Evolutionary conservation across 495 filamentous ascomycete genomes (phyloP).

Genomic region (Chlorociboria aeruginascens): DNA sequence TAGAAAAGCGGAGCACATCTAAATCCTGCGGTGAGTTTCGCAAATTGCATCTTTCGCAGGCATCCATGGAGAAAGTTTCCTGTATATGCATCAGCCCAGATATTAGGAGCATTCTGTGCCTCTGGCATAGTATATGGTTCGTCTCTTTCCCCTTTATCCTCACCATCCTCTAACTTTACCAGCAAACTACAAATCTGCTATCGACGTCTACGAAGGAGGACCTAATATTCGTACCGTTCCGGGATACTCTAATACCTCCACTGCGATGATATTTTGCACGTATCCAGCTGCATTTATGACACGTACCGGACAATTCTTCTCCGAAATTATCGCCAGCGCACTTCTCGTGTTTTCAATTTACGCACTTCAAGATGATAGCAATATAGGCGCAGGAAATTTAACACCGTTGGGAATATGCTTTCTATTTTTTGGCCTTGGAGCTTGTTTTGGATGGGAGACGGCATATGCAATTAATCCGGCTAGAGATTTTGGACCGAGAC

Average conservation of each 20-base stretch:
- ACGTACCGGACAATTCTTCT: conserved; percentile 48
- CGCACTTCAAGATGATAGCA: conserved; percentile 47
- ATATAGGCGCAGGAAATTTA: conserved; percentile 32
- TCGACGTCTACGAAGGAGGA: conserved; percentile 42
- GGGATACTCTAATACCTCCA: conserved; percentile 32
- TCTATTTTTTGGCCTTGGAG: conserved; percentile 54
- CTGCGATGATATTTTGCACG: conserved; percentile 55
- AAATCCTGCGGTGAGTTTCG: conserved; percentile 54
- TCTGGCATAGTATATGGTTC: conserved; percentile 40
- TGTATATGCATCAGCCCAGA: conserved; percentile 39
- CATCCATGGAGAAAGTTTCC: conserved; percentile 51
- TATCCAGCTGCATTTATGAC: conserved; percentile 53
- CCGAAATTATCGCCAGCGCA: conserved; percentile 48
- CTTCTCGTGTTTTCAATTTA: conserved; percentile 60
- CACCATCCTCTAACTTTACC: neutral
- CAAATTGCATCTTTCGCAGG: conserved; percentile 37
- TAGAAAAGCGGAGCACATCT: conserved; percentile 39
- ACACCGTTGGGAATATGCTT: conserved; percentile 51
- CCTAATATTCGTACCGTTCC: conserved; percentile 12
- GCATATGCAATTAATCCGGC: conserved; percentile 59
- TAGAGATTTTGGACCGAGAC: conserved; percentile 53
- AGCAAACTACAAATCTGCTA: conserved; percentile 42
- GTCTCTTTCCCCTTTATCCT: neutral
- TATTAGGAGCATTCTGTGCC: conserved; percentile 42
- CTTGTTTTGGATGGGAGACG: conserved; percentile 60